Conservation (phyloP, 2,329 filamentous ascomycete genomes). For the Pezicula carpinea region DNA sequence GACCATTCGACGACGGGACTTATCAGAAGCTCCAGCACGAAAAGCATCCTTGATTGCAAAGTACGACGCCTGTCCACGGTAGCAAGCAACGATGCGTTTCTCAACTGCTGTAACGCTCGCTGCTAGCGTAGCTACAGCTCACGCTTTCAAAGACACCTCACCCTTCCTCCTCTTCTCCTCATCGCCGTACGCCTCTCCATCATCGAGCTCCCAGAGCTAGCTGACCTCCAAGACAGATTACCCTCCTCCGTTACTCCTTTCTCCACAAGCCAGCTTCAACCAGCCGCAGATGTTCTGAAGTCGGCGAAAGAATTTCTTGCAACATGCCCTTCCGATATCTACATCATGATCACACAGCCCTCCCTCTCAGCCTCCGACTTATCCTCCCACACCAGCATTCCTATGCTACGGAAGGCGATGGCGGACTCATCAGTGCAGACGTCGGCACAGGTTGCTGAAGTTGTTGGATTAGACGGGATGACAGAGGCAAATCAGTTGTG, state of each 20-base stretch:
- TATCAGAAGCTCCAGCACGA: constrained; percentile 12
- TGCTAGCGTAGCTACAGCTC: constrained; percentile 52
- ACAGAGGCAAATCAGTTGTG: constrained; percentile 36
- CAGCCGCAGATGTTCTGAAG: constrained; percentile 14
- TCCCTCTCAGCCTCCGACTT: constrained; percentile 70
- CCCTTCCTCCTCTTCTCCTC: constrained; percentile 86
- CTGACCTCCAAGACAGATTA: constrained; percentile 10
- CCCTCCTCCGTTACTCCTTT: constrained; percentile 11
- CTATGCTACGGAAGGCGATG: constrained; percentile 38
- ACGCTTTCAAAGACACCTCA: constrained; percentile 80
- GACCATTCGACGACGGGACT: background rate
- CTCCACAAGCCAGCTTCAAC: constrained; percentile 18
- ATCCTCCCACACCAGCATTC: constrained; percentile 42
- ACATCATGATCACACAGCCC: constrained; percentile 74
- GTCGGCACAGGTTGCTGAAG: constrained; percentile 45
- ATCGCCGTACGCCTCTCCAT: constrained; percentile 18
- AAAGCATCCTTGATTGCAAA: constrained; percentile 4
- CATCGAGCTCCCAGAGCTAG: constrained; percentile 3
- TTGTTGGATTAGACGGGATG: constrained; percentile 41
- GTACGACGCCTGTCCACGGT: background rate
- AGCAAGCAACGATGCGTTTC: constrained; percentile 46
- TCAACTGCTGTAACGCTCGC: constrained; percentile 45
- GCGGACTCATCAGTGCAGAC: constrained; percentile 13
- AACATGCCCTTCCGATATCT: constrained; percentile 68
- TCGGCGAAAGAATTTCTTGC: constrained; percentile 44